Evolutionary conservation across 2,329 filamentous ascomycete species (phyloP).

Genomic region (Penicillium thymicola): DNA sequence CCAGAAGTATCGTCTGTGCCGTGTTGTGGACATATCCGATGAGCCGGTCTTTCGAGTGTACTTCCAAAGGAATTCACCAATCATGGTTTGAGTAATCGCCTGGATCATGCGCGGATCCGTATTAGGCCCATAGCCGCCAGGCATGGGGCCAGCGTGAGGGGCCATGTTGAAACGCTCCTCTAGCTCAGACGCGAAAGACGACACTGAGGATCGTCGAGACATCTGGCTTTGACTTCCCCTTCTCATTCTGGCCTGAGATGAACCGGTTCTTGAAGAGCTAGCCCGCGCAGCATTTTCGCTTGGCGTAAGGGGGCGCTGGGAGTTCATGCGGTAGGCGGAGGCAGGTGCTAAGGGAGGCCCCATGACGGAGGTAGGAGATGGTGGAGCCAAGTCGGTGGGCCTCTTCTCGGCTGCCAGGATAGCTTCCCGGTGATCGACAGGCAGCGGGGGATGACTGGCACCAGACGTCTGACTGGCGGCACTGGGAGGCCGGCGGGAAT

Average conservation of each 20-base stretch:
- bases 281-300: slow-evolving; percentile 48
- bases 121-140: slow-evolving; percentile 62
- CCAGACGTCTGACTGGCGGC: slow-evolving; percentile 62
- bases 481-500: slow-evolving; percentile 64
- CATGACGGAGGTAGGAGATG: slow-evolving; percentile 57
- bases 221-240: slow-evolving; percentile 41
- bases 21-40: slow-evolving; percentile 79
- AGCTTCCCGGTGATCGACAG: slow-evolving; percentile 74
- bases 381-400: slow-evolving; percentile 48
- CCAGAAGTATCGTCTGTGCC: slow-evolving; percentile 97
- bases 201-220: slow-evolving; percentile 78
- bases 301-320: slow-evolving; percentile 59
- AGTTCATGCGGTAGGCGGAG: slow-evolving; percentile 61
- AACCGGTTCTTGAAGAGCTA: slow-evolving; percentile 48
- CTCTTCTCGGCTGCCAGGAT: slow-evolving; percentile 74
- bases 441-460: slow-evolving; percentile 66
- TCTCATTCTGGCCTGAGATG: slow-evolving; percentile 57
- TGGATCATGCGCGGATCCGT: slow-evolving; percentile 98
- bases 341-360: slow-evolving; percentile 81
- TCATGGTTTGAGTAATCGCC: slow-evolving; percentile 99
- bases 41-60: slow-evolving; percentile 95
- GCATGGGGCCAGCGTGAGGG: slow-evolving; percentile 47
- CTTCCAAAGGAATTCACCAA: slow-evolving; percentile 98
- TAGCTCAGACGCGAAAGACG: slow-evolving; percentile 91
- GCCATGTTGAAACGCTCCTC: slow-evolving; percentile 85